Evolutionary conservation across 768 basidiomycete genomes (phyloP), one percentile per base, ranked within the genome.

Genomic region (Harrya chromipes): DNA sequence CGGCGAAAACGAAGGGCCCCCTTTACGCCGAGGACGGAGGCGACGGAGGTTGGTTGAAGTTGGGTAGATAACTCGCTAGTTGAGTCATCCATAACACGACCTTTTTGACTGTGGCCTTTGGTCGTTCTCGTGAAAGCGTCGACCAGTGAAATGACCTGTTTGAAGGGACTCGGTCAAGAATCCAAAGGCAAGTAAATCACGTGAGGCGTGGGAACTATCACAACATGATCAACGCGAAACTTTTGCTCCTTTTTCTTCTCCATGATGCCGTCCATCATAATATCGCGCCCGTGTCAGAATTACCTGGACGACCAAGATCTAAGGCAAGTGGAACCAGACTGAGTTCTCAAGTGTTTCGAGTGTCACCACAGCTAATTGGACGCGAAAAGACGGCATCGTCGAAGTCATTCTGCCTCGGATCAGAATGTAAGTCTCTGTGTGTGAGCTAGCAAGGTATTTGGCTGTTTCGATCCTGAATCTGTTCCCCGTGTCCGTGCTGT

Each of bases 1-100:
- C 75, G 79, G 55, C 81, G 77, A 69, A 87, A 78, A 59, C 83
- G 84, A 59, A 87, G 70, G 43, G 70, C 62, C 35, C 79, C 80
- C 66, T 80, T 80, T 61, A 87, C 69, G 53, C 83, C 84, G 46
- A 87, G 75, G 51, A 83, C 57, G 39, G 84, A 77, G 35, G 78
- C 65, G 59, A 79, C 74, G 29, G 74, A 65, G 49, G 70, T 61
- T 46, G 55, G 49, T 14, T 63, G 46, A 39, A 61, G 48, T 20
- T 55, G 53, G 11, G 61, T 46, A 43, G 70, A 70, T 46, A 67
- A 67, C 53, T 71, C 71, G 62, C 64, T 58, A 56, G 66, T 70
- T 38, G 72, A 69, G 58, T 67, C 68, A 56, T 73, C 73, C 71
- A 69, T 69, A 20, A 40, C 44, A 49, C 50, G 43, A 42, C 47